phyloP scores from a whole-genome alignment of 208 protist species.

The Crithidia acanthocephali region DNA sequence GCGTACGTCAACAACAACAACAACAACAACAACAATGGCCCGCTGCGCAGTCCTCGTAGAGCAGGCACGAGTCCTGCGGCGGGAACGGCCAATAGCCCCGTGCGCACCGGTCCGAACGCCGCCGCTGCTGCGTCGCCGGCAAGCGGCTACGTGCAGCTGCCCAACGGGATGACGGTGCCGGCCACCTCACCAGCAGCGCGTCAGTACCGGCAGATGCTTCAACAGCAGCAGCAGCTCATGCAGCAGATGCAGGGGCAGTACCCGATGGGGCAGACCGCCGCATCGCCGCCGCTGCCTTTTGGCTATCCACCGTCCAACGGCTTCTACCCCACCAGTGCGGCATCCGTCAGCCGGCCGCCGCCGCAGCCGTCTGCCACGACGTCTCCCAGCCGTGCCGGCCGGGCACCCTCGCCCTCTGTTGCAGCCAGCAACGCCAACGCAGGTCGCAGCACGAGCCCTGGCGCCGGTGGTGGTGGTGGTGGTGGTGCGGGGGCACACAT shows the following conservation, averaged over 20 bases:
- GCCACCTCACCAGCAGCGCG: constrained; percentile 20
- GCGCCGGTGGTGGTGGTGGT: not conserved
- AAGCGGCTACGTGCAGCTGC: constrained; percentile 10
- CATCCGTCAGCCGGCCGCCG: not conserved
- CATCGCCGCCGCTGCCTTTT: not conserved
- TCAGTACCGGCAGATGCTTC: constrained; percentile 8
- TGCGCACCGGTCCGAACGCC: not conserved
- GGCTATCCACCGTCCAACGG: not conserved
- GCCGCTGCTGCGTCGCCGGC: not conserved
- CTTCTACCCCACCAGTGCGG: not conserved
- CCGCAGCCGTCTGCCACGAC: not conserved
- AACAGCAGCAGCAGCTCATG: constrained; percentile 7
- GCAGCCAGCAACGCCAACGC: constrained; percentile 2
- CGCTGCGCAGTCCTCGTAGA: not conserved
- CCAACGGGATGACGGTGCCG: constrained; percentile 21
- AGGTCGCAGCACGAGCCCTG: not conserved
- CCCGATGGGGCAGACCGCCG: not conserved
- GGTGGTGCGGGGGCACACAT: too few relatives aligned
- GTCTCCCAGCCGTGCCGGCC: not conserved
- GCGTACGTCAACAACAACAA: not conserved
- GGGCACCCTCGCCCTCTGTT: constrained; percentile 15
- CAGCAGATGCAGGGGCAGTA: not conserved
- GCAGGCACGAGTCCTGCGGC: not conserved
- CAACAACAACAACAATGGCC: constrained; percentile 8
- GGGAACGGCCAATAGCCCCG: not conserved